Base-by-base conservation (phyloP, 306 rosid genomes). In the Quercus engelmannii region DNA sequence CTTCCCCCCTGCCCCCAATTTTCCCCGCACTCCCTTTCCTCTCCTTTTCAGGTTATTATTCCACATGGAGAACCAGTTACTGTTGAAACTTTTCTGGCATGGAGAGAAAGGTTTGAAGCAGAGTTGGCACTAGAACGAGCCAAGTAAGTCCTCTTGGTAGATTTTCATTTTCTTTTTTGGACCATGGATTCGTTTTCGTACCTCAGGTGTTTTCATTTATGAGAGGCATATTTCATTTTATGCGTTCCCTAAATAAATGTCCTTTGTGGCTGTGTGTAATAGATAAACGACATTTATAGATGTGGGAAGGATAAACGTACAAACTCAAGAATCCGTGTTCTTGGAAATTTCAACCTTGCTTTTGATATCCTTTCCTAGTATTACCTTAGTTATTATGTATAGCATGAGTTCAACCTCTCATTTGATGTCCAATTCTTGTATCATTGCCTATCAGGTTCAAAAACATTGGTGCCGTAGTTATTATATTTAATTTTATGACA, bases 101-200 rank as follows among this genome's bases (percentile, higher is more conserved):
- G 99, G 99, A 90, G 99, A 84, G 99, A 96, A 73, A 91, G 93
- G 85, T 96, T 90, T 87, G 99, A 96, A 91, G 99, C 98, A 58
- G 99, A 96, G 76, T 86, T 93, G 76, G 99, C 99, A 76, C 88
- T 96, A 58, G 97, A 91, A 80, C 94, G 99, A 89, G 99, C 99
- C 90, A 96, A 96, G 99, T 96, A 91, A 89, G 97, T 73, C 20
- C 25, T 78, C 14, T 55, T 2, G 6, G 65, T 18, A 23, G 25
- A 49, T 18, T 8, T 56, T 69, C 82, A 69, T 69, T 69, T 21
- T 11, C 28, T 41, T 4, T 69, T n/a, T 43, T 38, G 54, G 55
- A 21, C 11, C 14, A 35, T 35, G 54, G 55, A 35, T 63, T 67
- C 7, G 4, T 33, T 67, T 67, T 19, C 21, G 13, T 31, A 3